A percentile compares a stretch with the other conserved stretches of the same genome.
Evolutionary conservation across 2,329 filamentous ascomycete genomes (phyloP).

Genomic region (Cladosporium sp.): DNA sequence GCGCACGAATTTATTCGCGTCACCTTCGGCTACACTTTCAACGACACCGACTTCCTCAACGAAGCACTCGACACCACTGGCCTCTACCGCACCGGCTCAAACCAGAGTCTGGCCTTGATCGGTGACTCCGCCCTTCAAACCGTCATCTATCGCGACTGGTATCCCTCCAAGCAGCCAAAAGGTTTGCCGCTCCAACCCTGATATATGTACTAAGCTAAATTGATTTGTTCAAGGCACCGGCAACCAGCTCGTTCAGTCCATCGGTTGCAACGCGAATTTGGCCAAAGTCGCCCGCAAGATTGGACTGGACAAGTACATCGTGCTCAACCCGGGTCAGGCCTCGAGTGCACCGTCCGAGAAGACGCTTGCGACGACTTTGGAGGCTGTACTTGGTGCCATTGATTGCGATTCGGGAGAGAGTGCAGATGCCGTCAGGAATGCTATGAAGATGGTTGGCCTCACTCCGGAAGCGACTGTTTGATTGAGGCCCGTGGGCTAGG

Average conservation of each 20-base stretch:
- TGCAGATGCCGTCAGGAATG: neutral
- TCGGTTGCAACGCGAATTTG: constrained; percentile 10
- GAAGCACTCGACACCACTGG: constrained; percentile 11
- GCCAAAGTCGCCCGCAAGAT: neutral
- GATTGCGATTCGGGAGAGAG: neutral
- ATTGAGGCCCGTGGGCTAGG: no score
- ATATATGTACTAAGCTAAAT: neutral
- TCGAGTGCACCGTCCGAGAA: neutral
- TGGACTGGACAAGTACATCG: neutral
- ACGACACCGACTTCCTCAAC: neutral
- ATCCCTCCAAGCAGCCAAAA: constrained; percentile 12
- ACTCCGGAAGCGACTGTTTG: neutral
- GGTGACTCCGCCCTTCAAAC: constrained; percentile 16
- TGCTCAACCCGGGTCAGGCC: neutral
- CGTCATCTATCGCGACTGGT: constrained; percentile 17
- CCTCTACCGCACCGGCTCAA: constrained; percentile 11
- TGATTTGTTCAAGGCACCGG: neutral
- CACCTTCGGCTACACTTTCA: neutral
- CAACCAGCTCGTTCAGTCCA: constrained; percentile 1
- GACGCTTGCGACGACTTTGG: neutral
- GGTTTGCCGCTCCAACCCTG: neutral
- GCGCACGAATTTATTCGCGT: neutral
- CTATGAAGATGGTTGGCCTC: neutral
- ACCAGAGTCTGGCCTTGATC: constrained; percentile 18
- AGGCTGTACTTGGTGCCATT: neutral